Percentiles rank a stretch among this genome's conserved stretches.
These are phyloP conservation scores for Cryptococcus jaspeensis DNA, from an alignment of 1,284 basidiomycete species.

Conservation along the genomic window DNA sequence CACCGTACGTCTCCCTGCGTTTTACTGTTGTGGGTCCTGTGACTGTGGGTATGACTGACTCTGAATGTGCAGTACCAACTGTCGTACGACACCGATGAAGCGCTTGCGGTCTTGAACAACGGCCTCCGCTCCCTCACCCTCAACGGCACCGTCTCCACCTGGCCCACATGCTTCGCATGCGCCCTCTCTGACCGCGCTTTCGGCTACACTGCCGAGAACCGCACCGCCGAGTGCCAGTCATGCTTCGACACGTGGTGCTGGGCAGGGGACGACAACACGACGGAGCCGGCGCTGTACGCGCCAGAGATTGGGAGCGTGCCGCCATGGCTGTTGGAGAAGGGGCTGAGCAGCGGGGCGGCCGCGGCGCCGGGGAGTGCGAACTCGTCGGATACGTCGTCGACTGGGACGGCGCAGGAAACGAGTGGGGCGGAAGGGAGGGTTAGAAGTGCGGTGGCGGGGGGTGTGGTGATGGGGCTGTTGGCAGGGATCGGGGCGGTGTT, in stretches of 20 bases:
- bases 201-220: constrained; percentile 30
- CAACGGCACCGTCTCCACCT: constrained; percentile 44
- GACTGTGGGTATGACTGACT: background rate
- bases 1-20: constrained; percentile 31
- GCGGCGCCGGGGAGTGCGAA: constrained; percentile 10
- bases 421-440: no score
- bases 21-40: background rate
- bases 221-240: constrained; percentile 41
- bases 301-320: constrained; percentile 34
- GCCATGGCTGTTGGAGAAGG: constrained; percentile 26
- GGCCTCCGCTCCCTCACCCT: constrained; percentile 39
- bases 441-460: no score
- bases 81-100: constrained; percentile 46
- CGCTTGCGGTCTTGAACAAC: constrained; percentile 38
- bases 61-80: constrained; percentile 33
- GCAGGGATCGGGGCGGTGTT: no score
- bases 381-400: background rate
- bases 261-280: constrained; percentile 36
- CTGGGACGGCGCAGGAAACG: background rate
- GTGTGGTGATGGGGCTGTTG: no score
- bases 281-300: constrained; percentile 21
- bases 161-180: constrained; percentile 52
- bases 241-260: constrained; percentile 51
- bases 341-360: constrained; percentile 14
- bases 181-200: constrained; percentile 51